Evolutionary conservation across 768 basidiomycete species (phyloP), one percentile per base, ranked within the genome.

Genomic region (Bullera alba): DNA sequence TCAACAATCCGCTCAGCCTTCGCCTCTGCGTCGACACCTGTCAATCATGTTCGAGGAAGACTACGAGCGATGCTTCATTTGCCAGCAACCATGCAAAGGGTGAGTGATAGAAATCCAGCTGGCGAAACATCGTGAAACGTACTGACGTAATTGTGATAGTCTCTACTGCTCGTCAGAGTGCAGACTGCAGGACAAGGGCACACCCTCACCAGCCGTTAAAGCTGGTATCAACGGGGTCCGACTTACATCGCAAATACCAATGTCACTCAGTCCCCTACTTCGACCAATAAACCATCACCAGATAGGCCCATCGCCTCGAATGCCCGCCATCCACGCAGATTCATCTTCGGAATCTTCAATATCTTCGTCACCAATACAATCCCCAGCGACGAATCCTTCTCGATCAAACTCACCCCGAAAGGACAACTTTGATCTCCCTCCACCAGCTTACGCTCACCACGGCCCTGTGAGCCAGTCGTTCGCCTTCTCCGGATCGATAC

Each of bases 91-190:
- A 26, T 63, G 58, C 43, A 58, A 54, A 43, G 63, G 60, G 66
- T 68, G 44, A 65, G 66, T 57, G 14, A 6, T 22, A 12, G n/a
- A n/a, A n/a, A 5, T 27, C 44, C 22, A 30, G 3, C 26, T 48
- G 21, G 15, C 12, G 26, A 23, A 21, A 25, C 15, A 23, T 3
- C 22, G 14, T n/a, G 10, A 36, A 14, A 21, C 16, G 6, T 21
- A 19, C 25, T 25, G 4, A 23, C 35, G 58, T 54, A 48, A 63
- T 30, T 16, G 15, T 30, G 26, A 1, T 32, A 68, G 66, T 4
- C 57, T 68, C n/a, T 68, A 65, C 54, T 68, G 66, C 55, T 68
- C 66, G 8, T 60, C 60, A 7, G 60, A 63, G 37, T 67, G 65
- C 44, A 53, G 59, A 22, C 42, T 54, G 32, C 60, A 63, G 36